Evolutionary conservation across 768 basidiomycete genomes (phyloP).

Genomic region (Leccinum longicurvipes): DNA sequence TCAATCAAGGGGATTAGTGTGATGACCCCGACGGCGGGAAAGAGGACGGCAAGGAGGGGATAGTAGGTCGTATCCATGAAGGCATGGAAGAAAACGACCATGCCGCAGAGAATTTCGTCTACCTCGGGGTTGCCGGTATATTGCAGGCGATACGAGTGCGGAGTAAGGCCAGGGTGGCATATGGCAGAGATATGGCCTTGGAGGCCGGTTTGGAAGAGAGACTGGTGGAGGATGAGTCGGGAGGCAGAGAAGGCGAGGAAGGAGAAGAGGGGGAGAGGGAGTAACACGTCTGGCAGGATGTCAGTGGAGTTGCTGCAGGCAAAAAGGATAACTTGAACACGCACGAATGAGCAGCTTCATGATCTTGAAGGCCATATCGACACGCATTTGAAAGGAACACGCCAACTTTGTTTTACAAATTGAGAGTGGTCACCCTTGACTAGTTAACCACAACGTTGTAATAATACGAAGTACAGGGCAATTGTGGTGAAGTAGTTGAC

Average conservation of each 20-base stretch:
- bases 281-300: constrained; percentile 5
- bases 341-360: background rate
- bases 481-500: too few species aligned
- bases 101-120: constrained; percentile 40
- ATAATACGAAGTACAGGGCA: too few species aligned
- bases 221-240: constrained; percentile 10
- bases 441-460: too few species aligned
- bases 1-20: constrained; percentile 43
- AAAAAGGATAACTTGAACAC: background rate
- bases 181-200: constrained; percentile 22
- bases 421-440: too few species aligned
- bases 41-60: constrained; percentile 15
- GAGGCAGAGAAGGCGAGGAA: constrained; percentile 10
- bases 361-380: background rate
- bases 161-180: constrained; percentile 28
- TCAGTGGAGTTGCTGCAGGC: background rate
- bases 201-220: constrained; percentile 12
- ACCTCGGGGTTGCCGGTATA: constrained; percentile 39
- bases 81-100: constrained; percentile 48
- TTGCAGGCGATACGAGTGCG: constrained; percentile 33
- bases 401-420: too few species aligned
- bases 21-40: constrained; percentile 9
- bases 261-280: constrained; percentile 20
- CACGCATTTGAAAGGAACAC: too few species aligned
- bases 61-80: constrained; percentile 13